Conservation (phyloP, 2,329 filamentous ascomycete species). For the Tolypocladium tundrense region DNA sequence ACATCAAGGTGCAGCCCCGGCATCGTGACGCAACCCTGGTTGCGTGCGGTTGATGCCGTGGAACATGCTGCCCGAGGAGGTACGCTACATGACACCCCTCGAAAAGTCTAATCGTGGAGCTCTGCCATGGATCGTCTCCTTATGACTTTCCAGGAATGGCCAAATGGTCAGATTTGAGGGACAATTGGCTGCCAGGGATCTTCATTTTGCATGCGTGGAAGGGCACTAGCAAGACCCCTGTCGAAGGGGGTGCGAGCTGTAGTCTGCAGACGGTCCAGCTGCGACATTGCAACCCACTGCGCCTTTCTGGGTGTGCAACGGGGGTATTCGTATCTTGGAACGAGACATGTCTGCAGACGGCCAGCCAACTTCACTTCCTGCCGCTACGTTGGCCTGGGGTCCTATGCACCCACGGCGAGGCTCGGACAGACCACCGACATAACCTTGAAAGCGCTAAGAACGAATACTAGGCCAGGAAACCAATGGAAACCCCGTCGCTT, state of each 20-base stretch:
- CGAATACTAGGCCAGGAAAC: not conserved
- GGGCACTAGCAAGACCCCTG: not conserved
- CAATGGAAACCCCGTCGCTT: not conserved
- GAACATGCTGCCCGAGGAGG: not conserved
- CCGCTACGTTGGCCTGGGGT: not conserved
- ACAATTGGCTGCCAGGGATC: not conserved
- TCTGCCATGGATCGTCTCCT: not conserved
- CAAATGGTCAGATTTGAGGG: conserved; percentile 1
- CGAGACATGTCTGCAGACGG: not conserved
- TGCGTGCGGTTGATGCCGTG: conserved; percentile 4
- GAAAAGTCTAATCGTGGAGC: not conserved
- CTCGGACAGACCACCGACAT: not conserved
- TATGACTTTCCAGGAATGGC: not conserved
- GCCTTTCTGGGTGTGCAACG: not conserved
- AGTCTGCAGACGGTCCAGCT: not conserved
- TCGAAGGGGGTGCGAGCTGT: not conserved
- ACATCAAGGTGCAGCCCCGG: conserved; percentile 1
- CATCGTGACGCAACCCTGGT: conserved; percentile 1
- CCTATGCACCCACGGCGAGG: not conserved
- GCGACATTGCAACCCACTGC: not conserved
- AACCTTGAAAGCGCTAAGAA: not conserved
- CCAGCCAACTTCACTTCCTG: not conserved
- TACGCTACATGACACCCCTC: not conserved
- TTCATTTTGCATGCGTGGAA: not conserved
- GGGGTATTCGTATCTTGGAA: not conserved